phyloP scores from a whole-genome alignment of 257 asterid genomes.

The Verbascum thapsus region DNA sequence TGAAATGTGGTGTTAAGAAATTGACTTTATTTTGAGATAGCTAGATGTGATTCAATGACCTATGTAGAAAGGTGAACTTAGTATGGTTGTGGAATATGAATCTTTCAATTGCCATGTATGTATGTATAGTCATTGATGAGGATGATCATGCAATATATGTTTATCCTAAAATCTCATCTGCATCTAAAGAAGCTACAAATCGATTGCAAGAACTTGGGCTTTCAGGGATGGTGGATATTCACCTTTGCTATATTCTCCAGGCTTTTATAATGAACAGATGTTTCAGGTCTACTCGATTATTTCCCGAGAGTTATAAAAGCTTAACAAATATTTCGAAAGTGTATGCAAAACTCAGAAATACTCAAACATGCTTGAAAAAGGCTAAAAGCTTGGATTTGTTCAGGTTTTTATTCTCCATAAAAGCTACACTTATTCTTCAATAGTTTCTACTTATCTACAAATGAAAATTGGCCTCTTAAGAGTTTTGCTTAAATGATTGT shows the following conservation, averaged over 20 bases:
- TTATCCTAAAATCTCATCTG: conserved; percentile 41
- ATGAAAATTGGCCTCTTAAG: background rate
- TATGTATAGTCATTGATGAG: too few relatives aligned
- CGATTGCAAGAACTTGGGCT: conserved; percentile 68
- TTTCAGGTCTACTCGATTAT: conserved; percentile 70
- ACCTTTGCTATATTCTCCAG: conserved; percentile 63
- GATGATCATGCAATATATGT: too few relatives aligned
- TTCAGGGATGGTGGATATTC: conserved; percentile 59
- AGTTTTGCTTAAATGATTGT: conserved; percentile 67
- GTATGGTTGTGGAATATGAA: background rate
- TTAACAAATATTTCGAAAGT: conserved; percentile 41
- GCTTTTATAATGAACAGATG: conserved; percentile 55
- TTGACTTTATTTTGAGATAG: background rate
- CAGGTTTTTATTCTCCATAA: background rate
- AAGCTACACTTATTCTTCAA: too few relatives aligned
- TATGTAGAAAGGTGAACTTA: too few relatives aligned
- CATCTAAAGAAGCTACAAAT: conserved; percentile 44
- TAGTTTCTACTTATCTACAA: conserved; percentile 21
- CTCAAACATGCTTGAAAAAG: too few relatives aligned
- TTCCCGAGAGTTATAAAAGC: conserved; percentile 45
- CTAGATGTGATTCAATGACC: conserved; percentile 11
- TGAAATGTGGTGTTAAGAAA: conserved; percentile 9
- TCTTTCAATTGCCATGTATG: background rate
- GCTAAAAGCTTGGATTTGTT: background rate
- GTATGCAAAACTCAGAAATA: too few relatives aligned